Evolutionary conservation across 176 grass and related monocot genomes (phyloP).

Genomic region (Chrysopogon serrulatus): DNA sequence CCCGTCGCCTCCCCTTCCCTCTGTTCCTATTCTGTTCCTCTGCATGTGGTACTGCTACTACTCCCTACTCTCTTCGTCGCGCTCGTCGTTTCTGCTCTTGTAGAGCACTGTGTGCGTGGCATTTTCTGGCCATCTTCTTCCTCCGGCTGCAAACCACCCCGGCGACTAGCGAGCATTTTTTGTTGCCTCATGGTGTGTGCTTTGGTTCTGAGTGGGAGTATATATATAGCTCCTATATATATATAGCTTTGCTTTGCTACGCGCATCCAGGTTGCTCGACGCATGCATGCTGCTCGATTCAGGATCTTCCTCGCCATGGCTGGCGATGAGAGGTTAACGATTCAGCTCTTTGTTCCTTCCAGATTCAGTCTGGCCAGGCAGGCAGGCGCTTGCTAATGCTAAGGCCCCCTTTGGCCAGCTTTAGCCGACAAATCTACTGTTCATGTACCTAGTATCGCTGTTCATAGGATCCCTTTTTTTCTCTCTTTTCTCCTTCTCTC

Average conservation of each 20-base stretch:
- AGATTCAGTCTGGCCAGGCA: neutral
- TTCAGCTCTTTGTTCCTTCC: neutral
- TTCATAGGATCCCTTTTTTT: too few species aligned
- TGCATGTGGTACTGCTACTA: too few species aligned
- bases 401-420: too few species aligned
- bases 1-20: too few species aligned
- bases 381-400: neutral
- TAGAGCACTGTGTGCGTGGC: neutral
- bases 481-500: too few species aligned
- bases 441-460: too few species aligned
- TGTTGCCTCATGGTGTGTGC: neutral
- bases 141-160: neutral
- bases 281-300: neutral
- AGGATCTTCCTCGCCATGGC: neutral
- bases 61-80: neutral
- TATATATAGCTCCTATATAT: too few species aligned
- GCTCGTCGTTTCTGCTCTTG: neutral
- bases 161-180: neutral
- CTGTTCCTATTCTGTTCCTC: too few species aligned
- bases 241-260: neutral
- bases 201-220: neutral
- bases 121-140: neutral
- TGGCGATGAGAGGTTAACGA: neutral
- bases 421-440: too few species aligned
- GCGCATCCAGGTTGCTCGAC: neutral